Evolutionary conservation across 208 protist genomes (phyloP).

Genomic region (Acanthamoeba sp.): DNA sequence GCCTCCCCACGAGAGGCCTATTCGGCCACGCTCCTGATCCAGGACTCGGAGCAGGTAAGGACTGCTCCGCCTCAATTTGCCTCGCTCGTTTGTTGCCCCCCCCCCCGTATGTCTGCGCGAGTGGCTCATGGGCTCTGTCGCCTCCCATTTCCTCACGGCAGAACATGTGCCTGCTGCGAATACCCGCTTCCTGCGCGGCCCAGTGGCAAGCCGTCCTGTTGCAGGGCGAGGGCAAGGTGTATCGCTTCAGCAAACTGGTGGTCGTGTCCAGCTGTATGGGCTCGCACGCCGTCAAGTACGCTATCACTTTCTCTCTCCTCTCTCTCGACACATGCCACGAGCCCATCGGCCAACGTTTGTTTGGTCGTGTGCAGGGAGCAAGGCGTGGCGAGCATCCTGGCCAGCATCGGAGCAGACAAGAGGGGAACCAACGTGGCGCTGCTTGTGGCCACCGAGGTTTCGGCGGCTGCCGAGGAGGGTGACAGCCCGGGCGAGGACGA

Average conservation of each 20-base stretch:
- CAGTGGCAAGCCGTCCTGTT: not conserved
- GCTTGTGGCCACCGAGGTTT: not conserved
- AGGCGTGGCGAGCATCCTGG: not conserved
- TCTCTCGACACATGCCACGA: too few relatives aligned
- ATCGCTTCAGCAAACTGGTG: not conserved
- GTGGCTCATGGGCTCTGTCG: too few relatives aligned
- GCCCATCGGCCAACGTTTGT: too few relatives aligned
- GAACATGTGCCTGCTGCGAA: slow-evolving; percentile 6
- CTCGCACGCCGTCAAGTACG: not conserved
- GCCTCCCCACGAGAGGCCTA: not conserved
- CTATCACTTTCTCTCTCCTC: too few relatives aligned
- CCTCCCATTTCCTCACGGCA: not conserved
- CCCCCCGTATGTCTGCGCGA: too few relatives aligned
- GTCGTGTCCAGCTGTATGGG: not conserved
- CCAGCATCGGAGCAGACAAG: not conserved
- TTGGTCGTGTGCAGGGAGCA: not conserved
- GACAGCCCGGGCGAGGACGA: not conserved
- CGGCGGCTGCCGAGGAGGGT: not conserved
- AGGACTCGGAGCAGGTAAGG: not conserved
- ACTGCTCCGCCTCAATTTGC: too few relatives aligned
- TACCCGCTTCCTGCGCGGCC: not conserved
- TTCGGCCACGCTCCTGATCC: not conserved
- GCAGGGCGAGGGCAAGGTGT: not conserved
- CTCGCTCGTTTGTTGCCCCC: too few relatives aligned
- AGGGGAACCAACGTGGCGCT: not conserved